Evolutionary conservation across 2,329 filamentous ascomycete genomes (phyloP), one percentile per base, ranked within the genome.

Genomic region (Diplodia scrobiculata): DNA sequence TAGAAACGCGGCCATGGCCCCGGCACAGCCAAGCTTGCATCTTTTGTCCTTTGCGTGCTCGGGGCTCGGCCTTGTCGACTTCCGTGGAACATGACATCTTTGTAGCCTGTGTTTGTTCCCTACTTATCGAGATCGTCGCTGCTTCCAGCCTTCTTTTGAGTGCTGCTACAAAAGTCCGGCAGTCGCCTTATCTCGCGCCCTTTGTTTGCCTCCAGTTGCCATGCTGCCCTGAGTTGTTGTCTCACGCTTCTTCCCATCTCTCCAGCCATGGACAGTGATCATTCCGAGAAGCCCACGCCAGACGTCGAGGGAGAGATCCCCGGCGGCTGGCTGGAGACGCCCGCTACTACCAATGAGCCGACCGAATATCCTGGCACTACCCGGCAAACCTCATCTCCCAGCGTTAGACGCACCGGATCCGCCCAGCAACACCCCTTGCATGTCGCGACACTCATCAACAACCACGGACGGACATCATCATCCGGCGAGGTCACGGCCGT

Each of bases 271-370:
- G 47, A 63, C 11, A 19, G 47, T 14, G 59, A 53, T 5, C 19
- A 70, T 50, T 32, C 53, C 17, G 75, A 76, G 11, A 68, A 66
- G 36, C 72, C 74, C 13, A 77, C 74, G n/a, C 74, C 74, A 19
- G 68, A 72, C 19, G 68, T 71, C 6, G 73, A 75, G 29, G 45
- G 29, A 11, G 71, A 75, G 4, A 67, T 77, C 6, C 76, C 75
- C 17, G 77, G 73, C 59, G 75, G 70, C 5, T 78, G 75, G 74
- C 72, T 75, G 59, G 74, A 75, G 17, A 78, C 75, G 54, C 73
- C 76, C 17, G 71, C 69, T 6, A 29, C 62, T 60, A 14, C 69
- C 48, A 41, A 55, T 65, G 58, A 47, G 29, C 27, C 58, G 60
- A 41, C 17, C 11, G 25, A 36, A 25, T 63, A 55, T 19, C 34